Evolutionary conservation across 2,329 filamentous ascomycete species (phyloP).

Genomic region (Curvularia verruculosa): DNA sequence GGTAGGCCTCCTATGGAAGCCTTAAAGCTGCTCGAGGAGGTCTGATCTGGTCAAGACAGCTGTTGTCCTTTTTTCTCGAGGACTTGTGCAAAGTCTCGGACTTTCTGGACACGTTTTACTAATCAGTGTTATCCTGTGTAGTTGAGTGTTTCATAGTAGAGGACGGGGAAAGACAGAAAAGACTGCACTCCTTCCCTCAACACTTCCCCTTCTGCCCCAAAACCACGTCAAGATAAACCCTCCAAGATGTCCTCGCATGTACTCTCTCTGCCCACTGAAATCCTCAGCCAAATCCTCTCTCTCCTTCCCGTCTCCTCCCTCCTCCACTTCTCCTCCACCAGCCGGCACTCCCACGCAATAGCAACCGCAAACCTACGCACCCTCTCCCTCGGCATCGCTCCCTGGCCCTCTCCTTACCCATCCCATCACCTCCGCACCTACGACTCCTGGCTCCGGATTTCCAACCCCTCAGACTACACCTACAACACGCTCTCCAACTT

Average conservation of each 20-base stretch:
- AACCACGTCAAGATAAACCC: not conserved
- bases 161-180: not conserved
- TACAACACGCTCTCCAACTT: conserved; percentile 34
- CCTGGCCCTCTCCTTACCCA: conserved; percentile 49
- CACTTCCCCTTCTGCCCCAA: not conserved
- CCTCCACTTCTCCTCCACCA: conserved; percentile 45
- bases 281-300: conserved; percentile 42
- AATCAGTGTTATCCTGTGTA: not conserved
- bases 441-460: conserved; percentile 5
- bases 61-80: not conserved
- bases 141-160: not conserved
- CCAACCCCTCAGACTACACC: conserved; percentile 23
- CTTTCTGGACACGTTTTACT: not conserved
- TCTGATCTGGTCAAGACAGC: not conserved
- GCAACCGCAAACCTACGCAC: conserved; percentile 49
- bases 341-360: conserved; percentile 31
- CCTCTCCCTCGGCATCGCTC: conserved; percentile 79
- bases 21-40: not conserved
- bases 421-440: conserved; percentile 52
- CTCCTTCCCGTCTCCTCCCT: conserved; percentile 41
- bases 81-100: not conserved
- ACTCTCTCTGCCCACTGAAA: conserved; percentile 41
- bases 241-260: conserved; percentile 26
- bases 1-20: not conserved
- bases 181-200: not conserved